Conservation (phyloP, 129 eudicot genomes). For the Saposhnikovia divaricata region DNA sequence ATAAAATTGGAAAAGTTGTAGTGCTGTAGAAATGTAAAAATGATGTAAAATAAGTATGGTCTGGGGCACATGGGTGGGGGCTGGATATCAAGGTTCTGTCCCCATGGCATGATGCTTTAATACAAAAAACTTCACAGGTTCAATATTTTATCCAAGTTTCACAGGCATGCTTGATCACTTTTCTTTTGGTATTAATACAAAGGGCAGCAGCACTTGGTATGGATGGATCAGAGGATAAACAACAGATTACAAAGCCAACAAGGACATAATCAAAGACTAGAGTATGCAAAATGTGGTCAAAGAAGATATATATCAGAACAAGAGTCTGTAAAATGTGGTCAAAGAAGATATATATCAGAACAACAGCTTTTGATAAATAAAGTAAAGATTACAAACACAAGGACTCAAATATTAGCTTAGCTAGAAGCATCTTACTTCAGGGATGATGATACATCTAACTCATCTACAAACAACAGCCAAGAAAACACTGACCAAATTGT, state of each 20-base stretch:
- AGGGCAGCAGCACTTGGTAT: neutral
- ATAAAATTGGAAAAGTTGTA: neutral
- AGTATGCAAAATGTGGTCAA: neutral
- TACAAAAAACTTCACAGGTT: neutral
- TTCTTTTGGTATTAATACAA: neutral
- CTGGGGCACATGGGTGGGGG: constrained; percentile 2
- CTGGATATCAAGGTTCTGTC: neutral
- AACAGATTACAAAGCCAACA: neutral
- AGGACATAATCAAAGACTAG: neutral
- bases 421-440: neutral
- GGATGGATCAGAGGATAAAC: neutral
- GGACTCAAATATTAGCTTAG: constrained; percentile 2
- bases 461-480: neutral
- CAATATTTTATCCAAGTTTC: neutral
- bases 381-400: neutral
- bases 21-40: too few species aligned
- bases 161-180: constrained; percentile 7
- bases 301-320: neutral
- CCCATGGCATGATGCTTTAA: neutral
- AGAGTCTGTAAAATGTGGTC: neutral
- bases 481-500: neutral
- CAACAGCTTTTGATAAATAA: neutral
- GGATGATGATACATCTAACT: constrained; percentile 5
- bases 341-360: neutral
- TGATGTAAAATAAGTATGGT: neutral